Evolutionary conservation across 805 yeast species (phyloP).

Genomic region (Hanseniaspora taiwanica): DNA sequence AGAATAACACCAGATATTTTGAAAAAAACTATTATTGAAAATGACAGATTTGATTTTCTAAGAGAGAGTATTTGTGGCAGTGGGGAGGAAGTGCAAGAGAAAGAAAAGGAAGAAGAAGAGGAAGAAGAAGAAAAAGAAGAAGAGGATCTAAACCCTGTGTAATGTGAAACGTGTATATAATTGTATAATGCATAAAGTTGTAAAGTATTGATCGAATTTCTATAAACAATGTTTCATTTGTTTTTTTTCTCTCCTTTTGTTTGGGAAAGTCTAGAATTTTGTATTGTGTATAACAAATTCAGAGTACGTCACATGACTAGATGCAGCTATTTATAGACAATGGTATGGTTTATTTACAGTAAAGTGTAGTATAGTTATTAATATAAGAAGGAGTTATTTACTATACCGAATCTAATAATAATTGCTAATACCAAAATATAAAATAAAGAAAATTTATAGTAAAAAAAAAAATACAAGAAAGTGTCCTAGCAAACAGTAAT

Average conservation of each 20-base stretch:
- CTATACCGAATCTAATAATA: too few species aligned
- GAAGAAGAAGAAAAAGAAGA: slow-evolving; percentile 1
- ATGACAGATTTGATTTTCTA: slow-evolving; percentile 88
- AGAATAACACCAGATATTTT: slow-evolving; percentile 75
- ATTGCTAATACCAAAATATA: background rate
- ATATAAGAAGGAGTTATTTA: too few species aligned
- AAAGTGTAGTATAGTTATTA: too few species aligned
- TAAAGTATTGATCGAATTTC: too few species aligned
- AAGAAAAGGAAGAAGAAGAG: slow-evolving; percentile 7
- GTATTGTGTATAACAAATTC: too few species aligned
- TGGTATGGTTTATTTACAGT: too few species aligned
- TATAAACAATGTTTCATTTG: too few species aligned
- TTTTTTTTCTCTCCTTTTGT: too few species aligned
- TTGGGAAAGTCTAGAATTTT: too few species aligned
- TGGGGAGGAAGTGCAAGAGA: slow-evolving; percentile 9
- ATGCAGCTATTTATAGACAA: too few species aligned
- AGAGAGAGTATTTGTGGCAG: slow-evolving; percentile 38
- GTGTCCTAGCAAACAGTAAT: background rate
- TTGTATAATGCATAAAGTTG: too few species aligned
- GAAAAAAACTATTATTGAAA: slow-evolving; percentile 66
- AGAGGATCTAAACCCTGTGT: background rate
- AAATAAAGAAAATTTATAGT: background rate
- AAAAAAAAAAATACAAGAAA: background rate
- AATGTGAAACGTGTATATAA: background rate
- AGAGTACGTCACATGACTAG: too few species aligned